phyloP scores from a whole-genome alignment of 2,329 filamentous ascomycete genomes.

The Nemania abortiva region DNA sequence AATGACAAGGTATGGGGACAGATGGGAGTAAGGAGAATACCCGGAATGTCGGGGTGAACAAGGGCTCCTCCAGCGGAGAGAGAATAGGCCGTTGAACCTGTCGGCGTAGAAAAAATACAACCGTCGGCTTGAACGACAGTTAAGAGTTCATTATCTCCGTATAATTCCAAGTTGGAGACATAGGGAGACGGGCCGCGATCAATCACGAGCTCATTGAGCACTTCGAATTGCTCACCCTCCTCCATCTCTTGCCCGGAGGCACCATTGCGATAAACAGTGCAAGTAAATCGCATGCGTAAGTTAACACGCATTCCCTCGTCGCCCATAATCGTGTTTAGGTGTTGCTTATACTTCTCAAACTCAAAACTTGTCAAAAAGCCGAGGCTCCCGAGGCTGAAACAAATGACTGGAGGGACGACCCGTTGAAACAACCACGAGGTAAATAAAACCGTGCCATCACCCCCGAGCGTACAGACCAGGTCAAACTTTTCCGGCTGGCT shows the following conservation, averaged over 20 bases:
- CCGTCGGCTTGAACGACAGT: constrained; percentile 97
- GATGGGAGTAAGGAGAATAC: constrained; percentile 95
- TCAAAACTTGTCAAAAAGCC: constrained; percentile 92
- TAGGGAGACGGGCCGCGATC: constrained; percentile 97
- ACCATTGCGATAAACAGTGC: constrained; percentile 88
- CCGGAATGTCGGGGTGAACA: constrained; percentile 96
- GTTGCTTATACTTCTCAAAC: constrained; percentile 87
- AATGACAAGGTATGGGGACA: constrained; percentile 98
- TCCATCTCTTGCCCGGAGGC: constrained; percentile 73
- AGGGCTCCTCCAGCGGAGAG: constrained; percentile 95
- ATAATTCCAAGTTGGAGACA: constrained; percentile 95
- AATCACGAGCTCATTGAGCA: constrained; percentile 98
- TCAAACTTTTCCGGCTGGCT: constrained; percentile 94
- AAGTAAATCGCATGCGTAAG: constrained; percentile 98
- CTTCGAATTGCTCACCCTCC: constrained; percentile 96
- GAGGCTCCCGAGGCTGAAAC: constrained; percentile 85
- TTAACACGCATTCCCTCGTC: constrained; percentile 97
- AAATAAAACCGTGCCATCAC: constrained; percentile 88
- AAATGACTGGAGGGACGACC: constrained; percentile 85
- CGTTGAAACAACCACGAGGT: constrained; percentile 94
- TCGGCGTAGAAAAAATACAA: constrained; percentile 97
- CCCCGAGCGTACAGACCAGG: constrained; percentile 87
- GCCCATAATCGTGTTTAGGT: constrained; percentile 91
- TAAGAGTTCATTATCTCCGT: constrained; percentile 92
- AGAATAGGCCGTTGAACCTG: constrained; percentile 93